Evolutionary conservation across 2,329 filamentous ascomycete genomes (phyloP).

Genomic region (Trichoderma sp.): DNA sequence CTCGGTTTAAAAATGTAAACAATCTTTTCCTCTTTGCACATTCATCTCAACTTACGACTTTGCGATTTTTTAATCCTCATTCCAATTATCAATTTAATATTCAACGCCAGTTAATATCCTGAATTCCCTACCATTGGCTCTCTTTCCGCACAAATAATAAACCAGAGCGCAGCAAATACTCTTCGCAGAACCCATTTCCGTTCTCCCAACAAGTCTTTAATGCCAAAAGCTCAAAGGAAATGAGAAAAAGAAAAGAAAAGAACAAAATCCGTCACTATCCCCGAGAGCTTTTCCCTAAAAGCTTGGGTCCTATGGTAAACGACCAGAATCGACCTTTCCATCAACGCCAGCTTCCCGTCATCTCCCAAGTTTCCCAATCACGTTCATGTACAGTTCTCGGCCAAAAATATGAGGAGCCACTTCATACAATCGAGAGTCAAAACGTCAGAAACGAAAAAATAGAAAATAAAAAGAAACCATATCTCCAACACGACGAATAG

Average conservation of each 20-base stretch:
- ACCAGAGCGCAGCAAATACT: background rate
- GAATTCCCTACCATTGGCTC: background rate
- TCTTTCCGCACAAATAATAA: background rate
- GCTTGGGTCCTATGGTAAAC: background rate
- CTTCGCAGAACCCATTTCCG: background rate
- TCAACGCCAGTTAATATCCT: background rate
- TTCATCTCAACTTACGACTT: background rate
- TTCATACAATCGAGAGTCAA: background rate
- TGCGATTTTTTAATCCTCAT: background rate
- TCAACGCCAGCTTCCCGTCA: background rate
- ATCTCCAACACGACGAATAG: background rate
- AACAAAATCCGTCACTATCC: background rate
- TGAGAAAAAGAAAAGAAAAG: background rate
- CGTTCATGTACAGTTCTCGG: background rate
- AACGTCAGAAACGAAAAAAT: background rate
- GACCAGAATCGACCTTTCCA: background rate
- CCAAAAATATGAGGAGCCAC: background rate
- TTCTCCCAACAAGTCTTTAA: background rate
- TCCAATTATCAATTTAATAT: background rate
- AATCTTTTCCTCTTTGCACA: background rate
- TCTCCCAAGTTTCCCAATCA: background rate
- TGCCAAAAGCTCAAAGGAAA: background rate
- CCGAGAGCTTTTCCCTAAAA: background rate
- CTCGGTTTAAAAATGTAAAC: background rate
- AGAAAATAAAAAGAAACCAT: background rate